Evolutionary conservation across 2,329 filamentous ascomycete genomes (phyloP), one percentile per base, ranked within the genome.

Genomic region (Ophidiomyces ophidiicola): DNA sequence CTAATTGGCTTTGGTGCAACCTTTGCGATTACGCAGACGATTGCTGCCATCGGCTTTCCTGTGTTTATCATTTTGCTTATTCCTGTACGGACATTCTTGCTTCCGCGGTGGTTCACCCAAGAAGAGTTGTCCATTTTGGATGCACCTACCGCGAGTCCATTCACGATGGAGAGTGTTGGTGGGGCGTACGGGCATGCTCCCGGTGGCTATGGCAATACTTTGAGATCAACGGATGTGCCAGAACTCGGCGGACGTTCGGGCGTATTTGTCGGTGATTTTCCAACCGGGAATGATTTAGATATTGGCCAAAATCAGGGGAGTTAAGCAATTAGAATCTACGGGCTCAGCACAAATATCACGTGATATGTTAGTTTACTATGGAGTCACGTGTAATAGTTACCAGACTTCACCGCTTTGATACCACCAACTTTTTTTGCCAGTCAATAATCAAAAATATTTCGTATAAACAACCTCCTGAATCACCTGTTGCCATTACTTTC

Each of bases 21-120:
- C 0, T 86, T 88, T 56, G 82, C 82, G 43, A 82, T 87, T 51
- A 86, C 82, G 0, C 78, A 88, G 61, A 87, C 82, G 0, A 79
- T 87, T 35, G 82, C 82, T 2, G 82, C 82, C 2, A 82, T 88
- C 7, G 82, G 82, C 0, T 88, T 87, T 48, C 82, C 82, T 6
- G 69, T 85, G 24, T 72, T 84, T 46, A 84, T 86, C 51, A 60
- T 85, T 33, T 58, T 74, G 11, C 64, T 85, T 4, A 77, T 85
- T 17, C 81, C 81, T 0, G 59, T 78, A 2, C 70, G 81, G 6
- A 72, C 77, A 1, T 63, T 74, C 43, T 44, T 84, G 4, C 63
- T 86, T 48, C 80, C 80, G 1, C 61, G 62, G 23, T 67, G 72
- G 54, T 78, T 85, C 48, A 67, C 64, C 0, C 52, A 60, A 0